Evolutionary conservation across 106 monocot species (phyloP), one percentile per base, ranked within the genome.

Genomic region (Agapanthus africanus): DNA sequence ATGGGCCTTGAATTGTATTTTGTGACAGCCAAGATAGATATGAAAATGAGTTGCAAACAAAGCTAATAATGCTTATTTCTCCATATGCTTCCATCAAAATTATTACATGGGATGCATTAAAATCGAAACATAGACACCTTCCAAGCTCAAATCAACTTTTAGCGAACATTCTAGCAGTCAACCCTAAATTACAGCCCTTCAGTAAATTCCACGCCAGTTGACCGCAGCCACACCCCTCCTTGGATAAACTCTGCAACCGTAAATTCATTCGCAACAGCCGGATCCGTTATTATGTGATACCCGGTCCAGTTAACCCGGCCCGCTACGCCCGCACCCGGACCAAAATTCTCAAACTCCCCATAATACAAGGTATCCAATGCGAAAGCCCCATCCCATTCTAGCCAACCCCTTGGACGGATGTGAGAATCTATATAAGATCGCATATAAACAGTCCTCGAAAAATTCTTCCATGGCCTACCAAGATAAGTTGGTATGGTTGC

Each of bases 401-500:
- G 3, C 79, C 79, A 83, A 0, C 83, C 83, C 32, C 41, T 59
- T 6, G 76, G 66, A 36, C 63, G 11, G 21, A 79, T 59, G 26
- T 76, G 75, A 15, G 6, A 6, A 7, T 59, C 83, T 0, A 83
- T 68, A 52, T 37, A 72, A 0, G 79, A 83, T 28, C 79, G 62
- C 83, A 83, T 46, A 64, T 76, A 62, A 34, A 83, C 73, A 14
- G 83, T 83, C 41, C 83, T 46, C 16, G 78, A 79, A 66, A 75
- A 83, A 62, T 71, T 38, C 76, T 79, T 83, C 83, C 83, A 83
- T 15, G 79, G 83, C 40, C 83, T 71, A 11, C 83, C 83, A 1
- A 79, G 51, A 13, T 76, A 83, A 16, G 83, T 63, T 21, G 25
- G 32, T 27, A 73, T 62, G 0, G 51, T 22, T 2, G 37, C 56